Evolutionary conservation across 2,329 filamentous ascomycete species (phyloP).

Genomic region (Colletotrichum eleusines): DNA sequence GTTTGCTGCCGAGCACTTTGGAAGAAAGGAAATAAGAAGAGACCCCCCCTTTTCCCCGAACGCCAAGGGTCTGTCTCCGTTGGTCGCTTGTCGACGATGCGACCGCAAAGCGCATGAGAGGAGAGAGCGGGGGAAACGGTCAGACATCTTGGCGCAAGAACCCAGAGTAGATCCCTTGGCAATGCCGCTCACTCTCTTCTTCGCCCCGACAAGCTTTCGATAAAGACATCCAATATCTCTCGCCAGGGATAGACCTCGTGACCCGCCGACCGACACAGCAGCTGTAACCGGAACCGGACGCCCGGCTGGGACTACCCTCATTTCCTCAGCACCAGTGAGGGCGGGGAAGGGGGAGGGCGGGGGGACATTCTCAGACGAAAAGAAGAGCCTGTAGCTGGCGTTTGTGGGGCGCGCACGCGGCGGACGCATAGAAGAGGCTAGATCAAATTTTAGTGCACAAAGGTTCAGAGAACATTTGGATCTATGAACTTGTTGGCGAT

Average conservation of each 20-base stretch:
- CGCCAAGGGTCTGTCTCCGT: not conserved
- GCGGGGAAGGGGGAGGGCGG: too few relatives aligned
- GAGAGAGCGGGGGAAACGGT: slow-evolving; percentile 3
- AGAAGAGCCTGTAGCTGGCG: not conserved
- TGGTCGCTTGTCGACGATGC: not conserved
- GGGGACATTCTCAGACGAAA: slow-evolving; percentile 18
- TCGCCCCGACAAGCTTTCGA: not conserved
- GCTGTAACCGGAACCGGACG: slow-evolving; percentile 29
- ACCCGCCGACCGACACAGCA: slow-evolving; percentile 4
- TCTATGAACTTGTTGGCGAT: not conserved
- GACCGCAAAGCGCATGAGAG: slow-evolving; percentile 9
- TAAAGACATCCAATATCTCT: not conserved
- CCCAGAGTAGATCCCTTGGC: slow-evolving; percentile 14
- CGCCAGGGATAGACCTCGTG: slow-evolving; percentile 21
- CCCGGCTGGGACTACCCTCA: slow-evolving; percentile 13
- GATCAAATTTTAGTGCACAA: not conserved
- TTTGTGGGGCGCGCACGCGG: not conserved
- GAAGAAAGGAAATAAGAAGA: not conserved
- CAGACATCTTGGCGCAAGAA: slow-evolving; percentile 25
- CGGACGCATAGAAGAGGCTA: not conserved
- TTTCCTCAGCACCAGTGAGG: not conserved
- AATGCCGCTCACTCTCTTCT: too few relatives aligned
- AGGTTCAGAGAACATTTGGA: not conserved
- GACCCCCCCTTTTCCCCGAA: not conserved
- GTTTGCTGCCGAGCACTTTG: not conserved